Base-by-base conservation (phyloP, 192 early-diverging fungal genomes). In the Podila verticillata region DNA sequence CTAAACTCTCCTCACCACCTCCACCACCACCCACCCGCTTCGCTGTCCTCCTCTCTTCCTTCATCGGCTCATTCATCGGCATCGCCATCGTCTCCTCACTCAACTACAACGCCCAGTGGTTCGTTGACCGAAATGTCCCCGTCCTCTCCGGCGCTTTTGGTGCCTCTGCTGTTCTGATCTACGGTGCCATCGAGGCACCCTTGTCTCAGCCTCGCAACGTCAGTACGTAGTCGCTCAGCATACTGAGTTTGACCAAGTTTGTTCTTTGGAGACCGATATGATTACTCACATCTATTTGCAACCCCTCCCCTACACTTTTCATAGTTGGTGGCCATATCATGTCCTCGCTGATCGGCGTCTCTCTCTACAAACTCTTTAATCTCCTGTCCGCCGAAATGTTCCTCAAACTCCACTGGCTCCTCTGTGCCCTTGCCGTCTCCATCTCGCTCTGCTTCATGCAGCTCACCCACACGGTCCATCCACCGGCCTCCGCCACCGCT, bases 151-250 rank as follows among this genome's bases (percentile, higher is more conserved):
- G 65, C 12, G 73, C 77, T 35, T 73, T 87, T 82, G 90, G 91
- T 49, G 91, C 91, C 15, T 77, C 86, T 15, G 87, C 89, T 4
- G 88, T 92, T 2, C 66, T 92, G n/a, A 54, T 91, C 1, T 92
- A 86, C 74, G 88, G 88, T 60, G 82, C 87, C 7, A 85, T 90
- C 29, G 91, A 90, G 4, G 73, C 89, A 8, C 91, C 91, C 1
- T 64, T 92, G 57, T 81, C 87, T 10, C 91, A 92, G 35, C 91
- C 91, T 35, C 78, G 86, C 2, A 89, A 90, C 60, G 77, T 72
- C 56, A 64, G 77, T 80, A 80, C 32, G 77, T 80, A 24, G 51
- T 22, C 20, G 19, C 19, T 56, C 1, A n/a, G n/a, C 15, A 26
- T 26, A 34, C 34, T n/a, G 36, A 63, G 39, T 24, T n/a, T n/a